These are phyloP conservation scores for Waltergamsia citrina DNA, from an alignment of 2,329 filamentous ascomycete species.

Conservation along the genomic window DNA sequence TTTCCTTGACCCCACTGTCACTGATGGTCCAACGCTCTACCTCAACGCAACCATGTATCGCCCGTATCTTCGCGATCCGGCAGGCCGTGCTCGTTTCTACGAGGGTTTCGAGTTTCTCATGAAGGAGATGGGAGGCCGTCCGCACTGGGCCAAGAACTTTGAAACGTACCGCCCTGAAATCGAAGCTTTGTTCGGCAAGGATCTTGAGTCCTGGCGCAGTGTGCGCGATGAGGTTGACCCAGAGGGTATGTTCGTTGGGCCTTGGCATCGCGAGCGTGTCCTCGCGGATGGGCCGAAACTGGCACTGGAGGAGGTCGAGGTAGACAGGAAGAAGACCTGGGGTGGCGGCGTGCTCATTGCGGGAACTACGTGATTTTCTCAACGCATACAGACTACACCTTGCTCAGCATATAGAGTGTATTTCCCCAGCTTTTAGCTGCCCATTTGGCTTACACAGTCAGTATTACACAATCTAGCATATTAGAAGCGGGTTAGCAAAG, in stretches of 20 bases:
- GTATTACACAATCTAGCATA: too few species aligned
- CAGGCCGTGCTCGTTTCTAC: conserved; percentile 70
- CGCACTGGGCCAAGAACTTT: conserved; percentile 95
- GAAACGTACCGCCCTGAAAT: conserved; percentile 50
- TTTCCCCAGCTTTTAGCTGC: too few species aligned
- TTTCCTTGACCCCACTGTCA: conserved; percentile 59
- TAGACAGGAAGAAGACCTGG: conserved; percentile 12
- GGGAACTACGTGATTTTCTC: background rate
- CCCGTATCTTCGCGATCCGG: conserved; percentile 69
- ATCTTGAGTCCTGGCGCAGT: conserved; percentile 56
- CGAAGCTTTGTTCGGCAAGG: conserved; percentile 57
- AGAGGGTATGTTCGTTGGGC: conserved; percentile 79
- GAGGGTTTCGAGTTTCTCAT: conserved; percentile 86
- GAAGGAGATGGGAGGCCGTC: conserved; percentile 71
- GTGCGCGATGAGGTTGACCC: conserved; percentile 65
- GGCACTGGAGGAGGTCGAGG: conserved; percentile 26
- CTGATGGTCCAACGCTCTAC: conserved; percentile 67
- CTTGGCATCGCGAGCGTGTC: conserved; percentile 75
- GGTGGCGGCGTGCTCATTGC: conserved; percentile 13
- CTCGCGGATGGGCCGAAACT: conserved; percentile 25
- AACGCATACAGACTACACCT: too few species aligned
- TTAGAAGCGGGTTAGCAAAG: too few species aligned
- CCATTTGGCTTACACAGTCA: too few species aligned
- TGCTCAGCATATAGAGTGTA: too few species aligned
- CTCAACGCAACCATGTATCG: conserved; percentile 86